Base-by-base conservation (phyloP, 345 rosid species). In the Eucalyptus viminalis region DNA sequence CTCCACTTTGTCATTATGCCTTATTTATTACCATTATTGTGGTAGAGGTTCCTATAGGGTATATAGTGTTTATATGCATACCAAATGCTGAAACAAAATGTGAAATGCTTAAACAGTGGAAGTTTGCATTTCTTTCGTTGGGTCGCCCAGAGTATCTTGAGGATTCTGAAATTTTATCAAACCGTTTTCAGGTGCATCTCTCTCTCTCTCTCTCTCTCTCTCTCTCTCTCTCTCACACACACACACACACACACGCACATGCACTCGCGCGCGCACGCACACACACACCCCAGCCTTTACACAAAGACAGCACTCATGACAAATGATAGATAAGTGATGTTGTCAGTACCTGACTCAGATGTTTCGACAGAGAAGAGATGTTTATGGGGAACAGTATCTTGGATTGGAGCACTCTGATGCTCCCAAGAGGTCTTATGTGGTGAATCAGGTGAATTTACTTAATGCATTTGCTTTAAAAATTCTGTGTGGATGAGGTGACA, bases 361-460 rank as follows among this genome's bases (percentile, higher is more conserved):
- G 47, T 53, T 85, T 86, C 21, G 17, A 88, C 86, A 95, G 97
- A 93, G 94, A 88, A 92, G 95, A 91, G 96, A 96, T 88, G 96
- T 94, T 21, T 96, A 95, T 89, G 98, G 98, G 97, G 99, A 97
- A 91, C 98, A 95, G 91, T 97, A 95, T 90, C 98, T 97, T 86
- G 99, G 99, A 87, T 91, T 97, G 95, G 99, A 97, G 93, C 99
- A 97, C 91, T 88, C 97, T 87, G 98, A 96, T 93, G 92, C 95
- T 87, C 98, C 99, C 72, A 96, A 95, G 92, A 93, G 98, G 90
- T 94, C 97, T 54, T 95, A 95, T 90, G 92, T 95, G 7, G 96
- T 93, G 87, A 95, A 97, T 91, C 99, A 97, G 96, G 99, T 96
- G 87, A 88, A 53, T 34, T 62, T 56, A 69, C 86, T 72, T 50